Evolutionary conservation across 495 filamentous ascomycete genomes (phyloP).

Genomic region (Aspergillus sclerotiicarbonarius): DNA sequence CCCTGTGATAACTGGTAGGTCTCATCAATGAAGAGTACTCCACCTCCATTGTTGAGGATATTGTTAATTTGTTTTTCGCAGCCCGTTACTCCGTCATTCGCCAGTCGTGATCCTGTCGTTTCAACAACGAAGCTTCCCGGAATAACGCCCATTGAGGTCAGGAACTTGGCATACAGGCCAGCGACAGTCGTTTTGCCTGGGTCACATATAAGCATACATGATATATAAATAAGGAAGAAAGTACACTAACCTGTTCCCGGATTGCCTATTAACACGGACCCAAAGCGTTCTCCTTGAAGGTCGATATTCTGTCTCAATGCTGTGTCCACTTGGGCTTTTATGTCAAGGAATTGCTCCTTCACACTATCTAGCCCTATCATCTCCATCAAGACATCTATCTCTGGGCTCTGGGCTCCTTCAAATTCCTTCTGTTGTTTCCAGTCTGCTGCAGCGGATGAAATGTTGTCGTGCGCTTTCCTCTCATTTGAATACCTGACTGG

Average conservation of each 20-base stretch:
- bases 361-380: slow-evolving; percentile 74
- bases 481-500: slow-evolving; percentile 25
- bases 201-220: no score
- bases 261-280: slow-evolving; percentile 68
- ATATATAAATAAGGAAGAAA: no score
- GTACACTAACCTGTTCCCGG: slow-evolving; percentile 52
- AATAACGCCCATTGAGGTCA: slow-evolving; percentile 59
- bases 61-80: slow-evolving; percentile 57
- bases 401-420: slow-evolving; percentile 47
- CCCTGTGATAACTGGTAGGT: slow-evolving; percentile 63
- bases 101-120: slow-evolving; percentile 66
- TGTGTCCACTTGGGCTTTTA: slow-evolving; percentile 68
- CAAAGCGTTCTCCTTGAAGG: slow-evolving; percentile 59
- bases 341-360: slow-evolving; percentile 59
- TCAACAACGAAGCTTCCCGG: slow-evolving; percentile 55
- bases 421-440: slow-evolving; percentile 61
- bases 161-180: slow-evolving; percentile 68
- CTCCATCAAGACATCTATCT: slow-evolving; percentile 64
- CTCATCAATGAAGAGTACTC: slow-evolving; percentile 71
- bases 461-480: slow-evolving; percentile 40
- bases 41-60: slow-evolving; percentile 56
- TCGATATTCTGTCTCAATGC: slow-evolving; percentile 54
- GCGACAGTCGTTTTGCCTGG: slow-evolving; percentile 83
- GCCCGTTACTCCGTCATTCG: slow-evolving; percentile 57
- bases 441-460: slow-evolving; percentile 37